A percentile compares a stretch with the other conserved stretches of the same genome.
These are phyloP conservation scores for Phytophthora hibernalis DNA, from an alignment of 352 stramenopile species.

Conservation along the genomic window DNA sequence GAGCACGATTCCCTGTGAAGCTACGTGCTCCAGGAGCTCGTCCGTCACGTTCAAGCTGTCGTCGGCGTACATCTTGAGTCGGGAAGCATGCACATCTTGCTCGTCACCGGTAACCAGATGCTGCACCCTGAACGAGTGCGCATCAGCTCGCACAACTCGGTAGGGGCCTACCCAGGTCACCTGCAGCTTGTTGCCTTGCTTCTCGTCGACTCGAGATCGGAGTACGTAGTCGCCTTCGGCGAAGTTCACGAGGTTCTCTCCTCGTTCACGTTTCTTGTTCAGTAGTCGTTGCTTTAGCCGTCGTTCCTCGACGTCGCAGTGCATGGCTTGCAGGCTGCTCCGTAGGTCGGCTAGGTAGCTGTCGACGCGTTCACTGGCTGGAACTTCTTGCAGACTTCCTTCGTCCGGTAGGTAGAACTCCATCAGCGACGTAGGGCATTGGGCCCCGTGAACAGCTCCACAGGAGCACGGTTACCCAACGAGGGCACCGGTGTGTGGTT, in stretches of 20 bases:
- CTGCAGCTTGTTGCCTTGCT: neutral
- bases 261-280: neutral
- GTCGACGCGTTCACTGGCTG: neutral
- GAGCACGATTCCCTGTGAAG: too few relatives aligned
- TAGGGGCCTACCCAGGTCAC: neutral
- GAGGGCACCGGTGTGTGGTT: constrained; percentile 41
- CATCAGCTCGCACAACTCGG: neutral
- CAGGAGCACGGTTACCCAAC: constrained; percentile 25
- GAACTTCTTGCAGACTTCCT: neutral
- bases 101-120: too few relatives aligned
- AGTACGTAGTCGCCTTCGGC: neutral
- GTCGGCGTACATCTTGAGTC: too few relatives aligned
- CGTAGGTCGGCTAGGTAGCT: neutral
- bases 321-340: neutral
- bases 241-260: neutral
- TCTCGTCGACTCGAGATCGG: neutral
- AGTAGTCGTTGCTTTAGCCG: neutral
- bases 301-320: neutral
- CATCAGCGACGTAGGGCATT: neutral
- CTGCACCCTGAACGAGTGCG: neutral
- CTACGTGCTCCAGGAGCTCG: too few relatives aligned
- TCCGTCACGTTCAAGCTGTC: too few relatives aligned
- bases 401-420: neutral
- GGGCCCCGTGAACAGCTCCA: constrained; percentile 27
- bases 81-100: too few relatives aligned